Percentiles rank a stretch among this genome's conserved stretches.
phyloP scores from a whole-genome alignment of 2,329 filamentous ascomycete species.

The Fusarium drepaniforme region DNA sequence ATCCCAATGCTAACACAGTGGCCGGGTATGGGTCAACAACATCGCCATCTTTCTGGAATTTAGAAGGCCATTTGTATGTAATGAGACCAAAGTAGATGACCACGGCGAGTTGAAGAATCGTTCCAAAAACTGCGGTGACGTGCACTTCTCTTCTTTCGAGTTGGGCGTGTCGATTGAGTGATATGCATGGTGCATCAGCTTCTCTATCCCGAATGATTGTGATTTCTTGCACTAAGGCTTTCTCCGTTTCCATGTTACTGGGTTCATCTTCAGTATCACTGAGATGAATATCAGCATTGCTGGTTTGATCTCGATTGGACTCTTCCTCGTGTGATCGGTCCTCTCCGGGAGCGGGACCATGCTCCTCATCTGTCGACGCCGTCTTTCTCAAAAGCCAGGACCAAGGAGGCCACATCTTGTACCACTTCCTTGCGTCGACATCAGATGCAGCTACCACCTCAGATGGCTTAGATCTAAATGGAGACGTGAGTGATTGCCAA shows the following conservation, averaged over 20 bases:
- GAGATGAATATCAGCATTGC: neutral
- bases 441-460: too few species aligned
- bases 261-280: too few species aligned
- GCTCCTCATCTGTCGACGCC: neutral
- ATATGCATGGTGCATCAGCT: neutral
- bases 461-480: too few species aligned
- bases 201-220: neutral
- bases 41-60: constrained; percentile 7
- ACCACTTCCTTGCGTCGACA: too few species aligned
- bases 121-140: neutral
- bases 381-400: neutral
- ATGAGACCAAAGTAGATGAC: neutral
- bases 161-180: neutral
- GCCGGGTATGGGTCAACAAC: constrained; percentile 5
- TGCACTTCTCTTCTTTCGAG: neutral
- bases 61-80: neutral
- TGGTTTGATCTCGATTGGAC: neutral
- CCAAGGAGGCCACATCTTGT: too few species aligned
- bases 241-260: neutral
- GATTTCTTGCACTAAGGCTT: neutral
- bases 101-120: neutral
- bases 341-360: neutral
- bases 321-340: neutral
- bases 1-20: too few species aligned
- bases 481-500: too few species aligned